Percentiles rank a stretch among this genome's conserved stretches.
These are phyloP conservation scores for Carpediemonas membranifera DNA, from an alignment of 78 protist genomes.

Conservation along the genomic window DNA sequence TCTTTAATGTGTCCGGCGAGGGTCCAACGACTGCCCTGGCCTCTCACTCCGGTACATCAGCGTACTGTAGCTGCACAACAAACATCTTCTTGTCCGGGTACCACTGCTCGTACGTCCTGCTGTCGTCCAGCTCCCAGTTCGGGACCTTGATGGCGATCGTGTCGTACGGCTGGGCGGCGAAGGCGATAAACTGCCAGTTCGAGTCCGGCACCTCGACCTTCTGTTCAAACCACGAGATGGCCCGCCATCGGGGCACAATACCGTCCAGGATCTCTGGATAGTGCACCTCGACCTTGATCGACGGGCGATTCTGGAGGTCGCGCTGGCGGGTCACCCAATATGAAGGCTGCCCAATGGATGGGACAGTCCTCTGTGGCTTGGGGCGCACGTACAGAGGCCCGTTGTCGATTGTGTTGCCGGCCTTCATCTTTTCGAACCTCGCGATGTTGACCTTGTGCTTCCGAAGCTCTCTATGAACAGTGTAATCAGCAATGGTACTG, in stretches of 20 bases:
- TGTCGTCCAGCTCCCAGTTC: too few species aligned
- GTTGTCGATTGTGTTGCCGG: not conserved
- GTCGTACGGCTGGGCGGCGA: conserved; percentile 97
- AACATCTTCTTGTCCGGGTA: too few species aligned
- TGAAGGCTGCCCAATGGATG: not conserved
- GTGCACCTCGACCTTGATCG: conserved; percentile 44
- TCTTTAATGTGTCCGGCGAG: too few species aligned
- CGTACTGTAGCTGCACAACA: too few species aligned
- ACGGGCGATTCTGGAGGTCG: not conserved
- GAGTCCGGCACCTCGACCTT: conserved; percentile 53
- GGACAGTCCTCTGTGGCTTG: not conserved
- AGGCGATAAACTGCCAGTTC: conserved; percentile 52
- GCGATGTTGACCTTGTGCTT: conserved; percentile 47
- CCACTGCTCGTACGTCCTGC: too few species aligned
- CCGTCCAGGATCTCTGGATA: conserved; percentile 87
- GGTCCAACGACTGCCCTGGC: too few species aligned
- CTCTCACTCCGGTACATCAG: too few species aligned
- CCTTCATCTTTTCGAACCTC: not conserved
- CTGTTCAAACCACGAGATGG: conserved; percentile 95
- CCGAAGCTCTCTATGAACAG: conserved; percentile 84
- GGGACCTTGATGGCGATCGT: conserved; percentile 84
- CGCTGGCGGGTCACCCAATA: not conserved
- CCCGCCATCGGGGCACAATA: conserved; percentile 75
- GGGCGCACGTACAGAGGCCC: not conserved
- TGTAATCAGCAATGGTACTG: conserved; percentile 81